Percentiles rank a stretch among this genome's conserved stretches.
Conservation (phyloP, 192 early-diverging fungal genomes). For the Nowakowskiella sp. region DNA sequence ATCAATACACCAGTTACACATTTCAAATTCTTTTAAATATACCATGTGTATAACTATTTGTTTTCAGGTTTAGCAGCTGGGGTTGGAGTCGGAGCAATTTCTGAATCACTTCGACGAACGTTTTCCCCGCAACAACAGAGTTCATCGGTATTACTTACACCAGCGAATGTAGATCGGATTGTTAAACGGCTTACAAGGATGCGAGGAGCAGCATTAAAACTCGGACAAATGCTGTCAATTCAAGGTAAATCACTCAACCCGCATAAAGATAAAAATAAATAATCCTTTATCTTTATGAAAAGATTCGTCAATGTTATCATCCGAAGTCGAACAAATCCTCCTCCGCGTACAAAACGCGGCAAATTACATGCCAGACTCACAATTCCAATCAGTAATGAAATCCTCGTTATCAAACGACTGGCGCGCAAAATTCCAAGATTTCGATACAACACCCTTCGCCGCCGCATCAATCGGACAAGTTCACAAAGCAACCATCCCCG, state of each 20-base stretch:
- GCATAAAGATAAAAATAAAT: not conserved
- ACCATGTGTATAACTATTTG: not conserved
- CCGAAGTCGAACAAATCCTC: constrained; percentile 72
- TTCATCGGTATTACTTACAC: constrained; percentile 39
- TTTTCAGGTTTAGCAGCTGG: constrained; percentile 51
- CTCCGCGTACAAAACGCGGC: constrained; percentile 86
- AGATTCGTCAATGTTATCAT: constrained; percentile 62
- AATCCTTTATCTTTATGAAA: constrained; percentile 17
- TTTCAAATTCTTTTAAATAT: not conserved
- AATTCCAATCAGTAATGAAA: constrained; percentile 55
- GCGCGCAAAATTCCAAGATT: constrained; percentile 56
- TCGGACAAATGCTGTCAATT: constrained; percentile 96
- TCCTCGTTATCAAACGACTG: constrained; percentile 66
- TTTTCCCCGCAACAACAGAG: not conserved
- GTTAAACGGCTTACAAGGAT: constrained; percentile 79
- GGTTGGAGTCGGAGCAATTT: constrained; percentile 61
- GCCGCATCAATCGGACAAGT: constrained; percentile 64
- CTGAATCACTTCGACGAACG: constrained; percentile 54
- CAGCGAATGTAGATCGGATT: constrained; percentile 76
- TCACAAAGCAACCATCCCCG: constrained; percentile 35
- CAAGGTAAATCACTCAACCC: too few relatives aligned
- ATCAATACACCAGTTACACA: constrained; percentile 62
- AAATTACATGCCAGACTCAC: constrained; percentile 88
- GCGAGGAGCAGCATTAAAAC: constrained; percentile 94
- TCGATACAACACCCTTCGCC: constrained; percentile 79